These are phyloP conservation scores for Microsporum audouinii DNA, from an alignment of 2,329 filamentous ascomycete genomes.

Conservation along the genomic window DNA sequence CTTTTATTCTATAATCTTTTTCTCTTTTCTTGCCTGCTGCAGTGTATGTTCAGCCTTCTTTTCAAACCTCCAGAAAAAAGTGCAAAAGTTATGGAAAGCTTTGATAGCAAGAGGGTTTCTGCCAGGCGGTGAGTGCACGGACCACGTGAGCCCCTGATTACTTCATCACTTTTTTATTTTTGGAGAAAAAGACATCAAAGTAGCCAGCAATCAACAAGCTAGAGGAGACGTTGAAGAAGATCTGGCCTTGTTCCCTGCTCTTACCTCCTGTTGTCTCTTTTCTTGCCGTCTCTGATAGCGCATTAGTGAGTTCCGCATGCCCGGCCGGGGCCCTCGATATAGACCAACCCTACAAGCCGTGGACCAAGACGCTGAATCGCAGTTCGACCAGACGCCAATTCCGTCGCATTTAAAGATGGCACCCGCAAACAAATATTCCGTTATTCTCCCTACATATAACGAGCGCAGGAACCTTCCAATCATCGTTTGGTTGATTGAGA, in stretches of 20 bases:
- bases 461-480: constrained; percentile 95
- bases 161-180: not conserved
- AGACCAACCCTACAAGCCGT: constrained; percentile 15
- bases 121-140: constrained; percentile 16
- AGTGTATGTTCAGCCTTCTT: not conserved
- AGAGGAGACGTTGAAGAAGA: not conserved
- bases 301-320: constrained; percentile 16
- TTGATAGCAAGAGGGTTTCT: constrained; percentile 5
- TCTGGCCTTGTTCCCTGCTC: not conserved
- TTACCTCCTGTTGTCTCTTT: not conserved
- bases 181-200: not conserved
- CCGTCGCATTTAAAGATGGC: constrained; percentile 9
- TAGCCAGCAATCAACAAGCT: not conserved
- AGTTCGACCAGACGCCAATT: constrained; percentile 10
- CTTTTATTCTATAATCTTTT: not conserved
- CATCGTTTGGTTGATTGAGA: constrained; percentile 85
- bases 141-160: constrained; percentile 8
- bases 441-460: constrained; percentile 97
- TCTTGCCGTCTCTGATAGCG: constrained; percentile 5
- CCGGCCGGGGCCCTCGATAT: constrained; percentile 16
- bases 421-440: constrained; percentile 63
- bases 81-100: not conserved
- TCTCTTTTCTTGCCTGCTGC: not conserved
- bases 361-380: constrained; percentile 14
- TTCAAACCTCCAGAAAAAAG: not conserved